These are phyloP conservation scores for Fusarium albosuccineum DNA, from an alignment of 2,329 filamentous ascomycete species.

Conservation along the genomic window DNA sequence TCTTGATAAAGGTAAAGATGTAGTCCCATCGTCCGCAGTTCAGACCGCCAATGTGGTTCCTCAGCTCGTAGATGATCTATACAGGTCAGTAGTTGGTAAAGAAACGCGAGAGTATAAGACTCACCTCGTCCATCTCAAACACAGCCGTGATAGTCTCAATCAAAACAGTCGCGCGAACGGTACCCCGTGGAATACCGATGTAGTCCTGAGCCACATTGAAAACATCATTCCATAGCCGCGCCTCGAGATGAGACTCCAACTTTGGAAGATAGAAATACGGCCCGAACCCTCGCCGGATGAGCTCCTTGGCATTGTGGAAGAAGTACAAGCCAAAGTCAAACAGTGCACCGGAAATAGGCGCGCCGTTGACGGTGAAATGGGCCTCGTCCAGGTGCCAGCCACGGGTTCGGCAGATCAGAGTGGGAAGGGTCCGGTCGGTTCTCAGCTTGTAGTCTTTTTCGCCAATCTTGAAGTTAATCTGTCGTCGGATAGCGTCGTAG, in stretches of 20 bases:
- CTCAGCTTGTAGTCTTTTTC: slow-evolving; percentile 97
- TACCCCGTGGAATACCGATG: slow-evolving; percentile 88
- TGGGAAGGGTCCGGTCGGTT: slow-evolving; percentile 86
- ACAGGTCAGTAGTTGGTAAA: background rate
- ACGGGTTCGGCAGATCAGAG: slow-evolving; percentile 92
- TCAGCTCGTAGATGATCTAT: slow-evolving; percentile 95
- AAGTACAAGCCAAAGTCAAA: slow-evolving; percentile 99
- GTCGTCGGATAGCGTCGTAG: slow-evolving; percentile 92
- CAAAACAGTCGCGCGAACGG: slow-evolving; percentile 92
- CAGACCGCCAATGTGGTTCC: slow-evolving; percentile 93
- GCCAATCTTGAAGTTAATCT: slow-evolving; percentile 96
- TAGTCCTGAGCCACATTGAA: slow-evolving; percentile 97
- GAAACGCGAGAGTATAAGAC: accelerated
- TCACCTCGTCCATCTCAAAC: slow-evolving; percentile 94
- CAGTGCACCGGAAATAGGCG: slow-evolving; percentile 92
- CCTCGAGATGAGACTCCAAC: slow-evolving; percentile 98
- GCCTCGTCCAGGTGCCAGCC: slow-evolving; percentile 99
- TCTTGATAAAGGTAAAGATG: slow-evolving; percentile 99
- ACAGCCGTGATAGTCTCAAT: slow-evolving; percentile 98
- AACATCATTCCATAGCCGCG: slow-evolving; percentile 96
- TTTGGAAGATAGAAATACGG: slow-evolving; percentile 99
- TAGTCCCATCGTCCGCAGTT: slow-evolving; percentile 99
- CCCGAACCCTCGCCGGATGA: slow-evolving; percentile 82
- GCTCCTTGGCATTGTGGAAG: slow-evolving; percentile 86
- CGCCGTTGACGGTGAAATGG: slow-evolving; percentile 94